Percentiles rank a stretch among this genome's conserved stretches.
Conservation (phyloP, 805 yeast genomes). For the Debaryomyces hansenii region DNA sequence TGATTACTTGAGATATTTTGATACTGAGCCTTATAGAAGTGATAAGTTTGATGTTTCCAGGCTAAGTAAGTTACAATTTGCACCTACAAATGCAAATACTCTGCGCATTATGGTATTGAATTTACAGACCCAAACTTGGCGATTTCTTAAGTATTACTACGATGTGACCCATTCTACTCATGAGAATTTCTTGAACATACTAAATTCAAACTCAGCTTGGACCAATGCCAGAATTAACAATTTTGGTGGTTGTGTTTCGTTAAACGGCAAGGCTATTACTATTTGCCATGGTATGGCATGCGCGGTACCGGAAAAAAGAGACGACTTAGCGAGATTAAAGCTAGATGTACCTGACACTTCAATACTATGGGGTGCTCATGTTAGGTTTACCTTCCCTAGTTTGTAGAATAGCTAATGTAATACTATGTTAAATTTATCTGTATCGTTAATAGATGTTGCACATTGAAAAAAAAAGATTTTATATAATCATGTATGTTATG, state of each 20-base stretch:
- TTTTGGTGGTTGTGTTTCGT: constrained; percentile 31
- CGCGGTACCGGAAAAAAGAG: constrained; percentile 31
- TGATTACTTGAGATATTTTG: constrained; percentile 35
- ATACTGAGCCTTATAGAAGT: constrained; percentile 26
- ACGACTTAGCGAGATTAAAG: constrained; percentile 21
- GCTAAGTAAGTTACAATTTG: constrained; percentile 28
- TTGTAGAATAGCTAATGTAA: constrained; percentile 15
- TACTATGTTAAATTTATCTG: background rate
- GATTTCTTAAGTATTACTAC: constrained; percentile 33
- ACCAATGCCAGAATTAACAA: constrained; percentile 27
- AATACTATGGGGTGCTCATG: constrained; percentile 35
- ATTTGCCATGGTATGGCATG: constrained; percentile 37
- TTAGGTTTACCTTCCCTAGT: constrained; percentile 38
- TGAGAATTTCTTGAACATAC: constrained; percentile 17
- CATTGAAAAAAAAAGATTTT: background rate
- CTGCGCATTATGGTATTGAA: constrained; percentile 37
- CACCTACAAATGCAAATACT: constrained; percentile 25
- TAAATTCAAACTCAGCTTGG: constrained; percentile 19
- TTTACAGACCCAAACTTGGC: constrained; percentile 42
- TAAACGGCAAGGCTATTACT: constrained; percentile 35
- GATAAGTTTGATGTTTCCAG: constrained; percentile 36
- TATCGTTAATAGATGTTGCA: background rate
- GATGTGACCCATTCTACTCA: constrained; percentile 27
- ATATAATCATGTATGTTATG: constrained; percentile 2
- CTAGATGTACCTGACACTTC: constrained; percentile 17